A percentile compares a stretch with the other conserved stretches of the same genome.
These are phyloP conservation scores for Pezicula rhizophila DNA, from an alignment of 2,329 filamentous ascomycete genomes.

Conservation along the genomic window DNA sequence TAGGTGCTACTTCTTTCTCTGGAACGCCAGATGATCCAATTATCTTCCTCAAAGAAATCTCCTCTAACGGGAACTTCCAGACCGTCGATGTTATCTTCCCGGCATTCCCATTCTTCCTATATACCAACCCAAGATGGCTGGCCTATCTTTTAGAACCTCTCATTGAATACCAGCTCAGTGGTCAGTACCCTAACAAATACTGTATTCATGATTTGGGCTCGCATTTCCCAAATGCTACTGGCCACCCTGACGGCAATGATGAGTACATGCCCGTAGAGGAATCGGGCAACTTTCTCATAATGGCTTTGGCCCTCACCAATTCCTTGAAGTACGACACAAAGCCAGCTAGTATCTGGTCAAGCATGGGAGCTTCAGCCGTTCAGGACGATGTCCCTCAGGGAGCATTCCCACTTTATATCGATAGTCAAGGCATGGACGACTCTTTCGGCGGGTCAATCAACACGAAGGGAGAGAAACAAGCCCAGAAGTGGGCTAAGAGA, in stretches of 20 bases:
- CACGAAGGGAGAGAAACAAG: constrained; percentile 46
- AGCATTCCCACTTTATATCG: constrained; percentile 29
- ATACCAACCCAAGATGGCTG: constrained; percentile 76
- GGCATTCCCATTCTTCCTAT: constrained; percentile 79
- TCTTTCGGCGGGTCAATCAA: constrained; percentile 48
- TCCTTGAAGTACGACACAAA: constrained; percentile 59
- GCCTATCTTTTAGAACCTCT: constrained; percentile 74
- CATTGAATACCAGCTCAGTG: constrained; percentile 74
- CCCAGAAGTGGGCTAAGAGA: constrained; percentile 54
- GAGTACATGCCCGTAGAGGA: constrained; percentile 65
- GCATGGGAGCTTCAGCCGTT: constrained; percentile 25
- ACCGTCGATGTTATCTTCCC: constrained; percentile 87
- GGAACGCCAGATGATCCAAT: constrained; percentile 66
- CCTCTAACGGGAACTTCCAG: constrained; percentile 77
- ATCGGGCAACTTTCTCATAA: constrained; percentile 63
- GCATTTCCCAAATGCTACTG: constrained; percentile 72
- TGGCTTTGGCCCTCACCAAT: constrained; percentile 71
- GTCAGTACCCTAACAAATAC: constrained; percentile 78
- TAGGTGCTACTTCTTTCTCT: constrained; percentile 72
- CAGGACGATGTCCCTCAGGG: constrained; percentile 18
- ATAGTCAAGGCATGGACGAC: constrained; percentile 52
- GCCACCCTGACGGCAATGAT: constrained; percentile 57
- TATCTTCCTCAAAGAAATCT: constrained; percentile 80
- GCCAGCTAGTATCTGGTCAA: constrained; percentile 53
- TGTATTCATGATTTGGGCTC: constrained; percentile 71